Conservation (phyloP, 2,329 filamentous ascomycete species). For the Thielaviopsis euricoi region DNA sequence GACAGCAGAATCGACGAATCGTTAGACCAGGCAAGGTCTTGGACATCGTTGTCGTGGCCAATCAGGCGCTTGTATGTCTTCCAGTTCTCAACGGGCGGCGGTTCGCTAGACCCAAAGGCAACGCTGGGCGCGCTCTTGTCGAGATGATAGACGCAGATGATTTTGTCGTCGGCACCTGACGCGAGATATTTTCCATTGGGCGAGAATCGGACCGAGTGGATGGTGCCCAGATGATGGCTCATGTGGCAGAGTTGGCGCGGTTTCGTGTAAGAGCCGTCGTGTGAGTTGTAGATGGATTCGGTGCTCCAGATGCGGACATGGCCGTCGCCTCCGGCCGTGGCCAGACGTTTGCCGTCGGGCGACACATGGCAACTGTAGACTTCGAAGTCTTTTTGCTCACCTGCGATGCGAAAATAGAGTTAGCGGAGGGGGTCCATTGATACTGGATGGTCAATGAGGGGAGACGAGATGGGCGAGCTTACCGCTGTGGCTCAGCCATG, state of each 20-base stretch:
- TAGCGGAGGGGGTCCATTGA: not conserved
- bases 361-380: slow-evolving; percentile 98
- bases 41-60: slow-evolving; percentile 95
- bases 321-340: slow-evolving; percentile 91
- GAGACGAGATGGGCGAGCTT: not conserved
- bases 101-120: slow-evolving; percentile 75
- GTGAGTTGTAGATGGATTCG: slow-evolving; percentile 73
- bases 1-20: slow-evolving; percentile 94
- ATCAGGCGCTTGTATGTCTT: slow-evolving; percentile 85
- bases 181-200: slow-evolving; percentile 89
- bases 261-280: slow-evolving; percentile 51
- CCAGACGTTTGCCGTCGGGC: slow-evolving; percentile 78
- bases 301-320: slow-evolving; percentile 97
- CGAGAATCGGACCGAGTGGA: slow-evolving; percentile 93
- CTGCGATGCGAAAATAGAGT: slow-evolving; percentile 2
- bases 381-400: slow-evolving; percentile 95
- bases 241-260: slow-evolving; percentile 93
- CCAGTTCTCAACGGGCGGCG: slow-evolving; percentile 93
- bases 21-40: slow-evolving; percentile 91
- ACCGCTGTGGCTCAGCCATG: slow-evolving; percentile 84
- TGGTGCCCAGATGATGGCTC: slow-evolving; percentile 95
- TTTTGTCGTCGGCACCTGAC: slow-evolving; percentile 95
- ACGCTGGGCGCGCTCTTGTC: slow-evolving; percentile 66
- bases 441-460: too few relatives aligned
- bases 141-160: slow-evolving; percentile 91